Percentiles rank a stretch among this genome's conserved stretches.
Conservation (phyloP, 306 rosid genomes). For the Leucaena leucocephala region DNA sequence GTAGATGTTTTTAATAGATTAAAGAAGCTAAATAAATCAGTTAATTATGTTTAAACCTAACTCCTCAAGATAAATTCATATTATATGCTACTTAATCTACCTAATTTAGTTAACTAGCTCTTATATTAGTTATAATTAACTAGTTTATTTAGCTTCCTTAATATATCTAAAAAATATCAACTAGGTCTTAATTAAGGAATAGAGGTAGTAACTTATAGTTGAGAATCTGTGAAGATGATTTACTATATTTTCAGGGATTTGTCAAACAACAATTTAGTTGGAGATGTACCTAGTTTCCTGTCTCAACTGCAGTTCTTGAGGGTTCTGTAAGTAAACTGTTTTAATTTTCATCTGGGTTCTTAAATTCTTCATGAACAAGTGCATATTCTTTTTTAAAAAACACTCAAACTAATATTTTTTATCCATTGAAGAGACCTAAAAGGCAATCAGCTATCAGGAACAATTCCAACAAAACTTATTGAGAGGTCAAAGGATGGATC, state of each 20-base stretch:
- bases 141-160: too few species aligned
- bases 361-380: not conserved
- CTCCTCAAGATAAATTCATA: too few species aligned
- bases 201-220: not conserved
- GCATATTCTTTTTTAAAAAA: not conserved
- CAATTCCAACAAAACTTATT: constrained; percentile 39
- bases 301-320: constrained; percentile 35
- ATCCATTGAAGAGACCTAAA: constrained; percentile 46
- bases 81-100: too few species aligned
- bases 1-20: too few species aligned
- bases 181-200: too few species aligned
- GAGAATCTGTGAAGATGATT: not conserved
- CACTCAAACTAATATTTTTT: not conserved
- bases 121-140: too few species aligned
- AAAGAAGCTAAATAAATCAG: too few species aligned
- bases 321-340: constrained; percentile 40
- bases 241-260: constrained; percentile 38
- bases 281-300: constrained; percentile 42
- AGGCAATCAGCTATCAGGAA: constrained; percentile 47
- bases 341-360: constrained; percentile 1
- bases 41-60: too few species aligned
- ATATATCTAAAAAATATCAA: too few species aligned
- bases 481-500: constrained; percentile 24
- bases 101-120: too few species aligned
- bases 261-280: constrained; percentile 45